phyloP scores from a whole-genome alignment of 768 basidiomycete species.

The Termitomyces sp. region DNA sequence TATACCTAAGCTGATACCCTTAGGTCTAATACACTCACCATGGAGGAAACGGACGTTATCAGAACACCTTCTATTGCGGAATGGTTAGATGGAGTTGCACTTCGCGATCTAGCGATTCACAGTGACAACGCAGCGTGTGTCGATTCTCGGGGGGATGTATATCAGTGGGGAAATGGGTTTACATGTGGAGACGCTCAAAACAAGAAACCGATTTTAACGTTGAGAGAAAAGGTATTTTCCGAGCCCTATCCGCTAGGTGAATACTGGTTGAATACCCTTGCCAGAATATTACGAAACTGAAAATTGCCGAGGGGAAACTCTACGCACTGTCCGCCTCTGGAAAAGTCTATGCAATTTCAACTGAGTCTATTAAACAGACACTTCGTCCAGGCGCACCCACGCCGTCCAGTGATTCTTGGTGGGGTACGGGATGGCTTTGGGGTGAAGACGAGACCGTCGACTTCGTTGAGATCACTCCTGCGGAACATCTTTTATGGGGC shows the following conservation, averaged over 20 bases:
- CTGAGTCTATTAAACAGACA: slow-evolving; percentile 45
- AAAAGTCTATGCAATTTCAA: slow-evolving; percentile 65
- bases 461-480: slow-evolving; percentile 59
- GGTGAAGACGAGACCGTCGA: slow-evolving; percentile 48
- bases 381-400: slow-evolving; percentile 34
- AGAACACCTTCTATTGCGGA: slow-evolving; percentile 46
- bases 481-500: slow-evolving; percentile 50
- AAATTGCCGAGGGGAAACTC: slow-evolving; percentile 55
- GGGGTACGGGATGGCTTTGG: slow-evolving; percentile 59
- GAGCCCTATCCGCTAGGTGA: too few relatives aligned
- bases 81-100: slow-evolving; percentile 66
- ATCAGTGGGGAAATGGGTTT: slow-evolving; percentile 79
- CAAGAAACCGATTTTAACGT: slow-evolving; percentile 44
- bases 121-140: slow-evolving; percentile 69
- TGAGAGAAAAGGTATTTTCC: slow-evolving; percentile 59
- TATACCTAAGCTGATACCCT: neutral
- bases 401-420: slow-evolving; percentile 51
- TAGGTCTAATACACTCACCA: slow-evolving; percentile 46
- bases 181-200: slow-evolving; percentile 31
- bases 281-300: slow-evolving; percentile 68
- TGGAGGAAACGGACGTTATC: slow-evolving; percentile 37
- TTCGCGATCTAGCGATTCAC: slow-evolving; percentile 72
- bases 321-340: slow-evolving; percentile 82
- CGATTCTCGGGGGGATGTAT: slow-evolving; percentile 76
- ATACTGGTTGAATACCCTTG: neutral